These are phyloP conservation scores for Suhomyces faveliae DNA, from an alignment of 805 yeast species.

Conservation along the genomic window DNA sequence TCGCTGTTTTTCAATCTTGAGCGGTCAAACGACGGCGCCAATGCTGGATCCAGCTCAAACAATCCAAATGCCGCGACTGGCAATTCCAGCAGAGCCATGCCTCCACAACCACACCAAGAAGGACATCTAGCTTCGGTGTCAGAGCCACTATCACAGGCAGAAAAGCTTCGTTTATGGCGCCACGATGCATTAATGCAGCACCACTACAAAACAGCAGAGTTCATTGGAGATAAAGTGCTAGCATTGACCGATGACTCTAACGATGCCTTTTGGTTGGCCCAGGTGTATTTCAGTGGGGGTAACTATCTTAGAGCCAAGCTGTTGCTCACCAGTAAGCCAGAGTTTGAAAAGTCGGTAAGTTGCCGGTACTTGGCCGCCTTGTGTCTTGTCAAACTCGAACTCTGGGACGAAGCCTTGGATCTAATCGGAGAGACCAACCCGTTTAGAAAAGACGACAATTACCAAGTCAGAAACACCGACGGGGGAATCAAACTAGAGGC, in stretches of 20 bases:
- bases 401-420: constrained; percentile 87
- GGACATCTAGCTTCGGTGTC: constrained; percentile 5
- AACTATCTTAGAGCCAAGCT: constrained; percentile 77
- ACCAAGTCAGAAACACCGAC: constrained; percentile 52
- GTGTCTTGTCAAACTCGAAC: constrained; percentile 66
- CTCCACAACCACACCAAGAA: constrained; percentile 5
- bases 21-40: constrained; percentile 8
- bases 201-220: constrained; percentile 85
- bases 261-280: constrained; percentile 96
- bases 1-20: constrained; percentile 40
- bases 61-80: not conserved
- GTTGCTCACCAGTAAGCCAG: constrained; percentile 54
- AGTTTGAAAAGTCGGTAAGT: constrained; percentile 59
- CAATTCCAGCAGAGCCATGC: too few relatives aligned
- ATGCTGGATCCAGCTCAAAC: not conserved
- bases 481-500: constrained; percentile 88
- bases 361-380: constrained; percentile 81
- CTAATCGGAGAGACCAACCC: constrained; percentile 82
- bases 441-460: constrained; percentile 46
- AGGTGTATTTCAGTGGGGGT: constrained; percentile 75
- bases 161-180: constrained; percentile 84
- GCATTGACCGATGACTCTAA: constrained; percentile 82
- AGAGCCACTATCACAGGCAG: constrained; percentile 72
- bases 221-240: constrained; percentile 86
- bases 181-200: constrained; percentile 93